Evolutionary conservation across 352 stramenopile genomes (phyloP).

Genomic region (Aphanomyces stellatus): DNA sequence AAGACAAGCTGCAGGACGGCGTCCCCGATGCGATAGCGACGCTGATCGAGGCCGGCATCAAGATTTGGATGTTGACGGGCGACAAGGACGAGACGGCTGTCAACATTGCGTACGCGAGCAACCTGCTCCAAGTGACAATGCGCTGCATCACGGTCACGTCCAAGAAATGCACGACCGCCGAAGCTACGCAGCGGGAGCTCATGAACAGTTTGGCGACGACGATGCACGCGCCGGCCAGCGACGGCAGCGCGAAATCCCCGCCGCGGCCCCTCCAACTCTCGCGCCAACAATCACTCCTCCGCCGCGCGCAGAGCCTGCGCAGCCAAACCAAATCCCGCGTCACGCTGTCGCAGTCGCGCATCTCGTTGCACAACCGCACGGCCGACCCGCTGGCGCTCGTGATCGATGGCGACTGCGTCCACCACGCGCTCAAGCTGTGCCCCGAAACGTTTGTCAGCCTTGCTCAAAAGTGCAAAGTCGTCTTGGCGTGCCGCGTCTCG

Average conservation of each 20-base stretch:
- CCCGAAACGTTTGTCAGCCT: conserved; percentile 47
- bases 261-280: neutral
- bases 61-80: conserved; percentile 91
- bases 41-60: conserved; percentile 78
- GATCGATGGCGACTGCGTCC: conserved; percentile 70
- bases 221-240: neutral
- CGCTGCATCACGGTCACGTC: conserved; percentile 57
- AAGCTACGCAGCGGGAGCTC: conserved; percentile 43
- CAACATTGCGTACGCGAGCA: conserved; percentile 89
- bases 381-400: conserved; percentile 28
- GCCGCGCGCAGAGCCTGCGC: neutral
- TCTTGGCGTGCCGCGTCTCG: conserved; percentile 82
- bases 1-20: conserved; percentile 89
- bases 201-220: conserved; percentile 19
- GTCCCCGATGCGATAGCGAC: conserved; percentile 84
- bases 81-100: conserved; percentile 93
- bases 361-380: neutral
- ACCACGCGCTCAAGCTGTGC: conserved; percentile 40
- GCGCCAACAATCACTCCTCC: neutral
- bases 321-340: neutral
- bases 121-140: conserved; percentile 81
- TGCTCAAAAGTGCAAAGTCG: conserved; percentile 74
- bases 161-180: conserved; percentile 40
- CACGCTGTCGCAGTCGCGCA: conserved; percentile 7
- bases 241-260: no score